Conservation (phyloP, 192 early-diverging fungal species). For the Physocladia obscura region DNA sequence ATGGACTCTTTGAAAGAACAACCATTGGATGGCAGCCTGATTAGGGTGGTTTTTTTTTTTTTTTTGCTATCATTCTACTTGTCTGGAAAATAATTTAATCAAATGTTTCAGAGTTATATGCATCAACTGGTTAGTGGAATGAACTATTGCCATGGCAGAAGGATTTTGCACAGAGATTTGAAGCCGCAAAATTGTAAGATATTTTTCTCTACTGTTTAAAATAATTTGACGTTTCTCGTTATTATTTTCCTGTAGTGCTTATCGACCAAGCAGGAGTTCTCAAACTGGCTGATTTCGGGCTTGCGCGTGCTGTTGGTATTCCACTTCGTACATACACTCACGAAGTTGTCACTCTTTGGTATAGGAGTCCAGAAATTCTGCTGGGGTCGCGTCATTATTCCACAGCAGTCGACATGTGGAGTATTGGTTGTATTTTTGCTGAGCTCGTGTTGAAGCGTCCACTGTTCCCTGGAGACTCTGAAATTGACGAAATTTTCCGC, state of each 20-base stretch:
- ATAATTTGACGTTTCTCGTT: not conserved
- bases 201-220: constrained; percentile 23
- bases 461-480: constrained; percentile 86
- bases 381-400: constrained; percentile 89
- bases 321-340: constrained; percentile 93
- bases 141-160: constrained; percentile 83
- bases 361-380: constrained; percentile 79
- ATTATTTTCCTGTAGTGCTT: constrained; percentile 52
- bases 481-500: constrained; percentile 90
- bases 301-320: constrained; percentile 88
- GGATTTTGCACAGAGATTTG: constrained; percentile 95
- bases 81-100: not conserved
- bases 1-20: constrained; percentile 65
- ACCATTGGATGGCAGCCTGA: constrained; percentile 54
- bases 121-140: constrained; percentile 86
- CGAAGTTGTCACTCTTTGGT: constrained; percentile 52
- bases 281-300: constrained; percentile 95
- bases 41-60: constrained; percentile 49
- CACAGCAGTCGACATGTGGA: constrained; percentile 96
- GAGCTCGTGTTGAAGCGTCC: constrained; percentile 82
- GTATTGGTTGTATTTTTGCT: constrained; percentile 94
- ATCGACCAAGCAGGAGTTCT: constrained; percentile 84
- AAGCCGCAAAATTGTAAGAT: constrained; percentile 99
- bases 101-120: constrained; percentile 75
- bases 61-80: not conserved